Evolutionary conservation across 306 rosid species (phyloP).

Genomic region (Ziziphus jujuba): DNA sequence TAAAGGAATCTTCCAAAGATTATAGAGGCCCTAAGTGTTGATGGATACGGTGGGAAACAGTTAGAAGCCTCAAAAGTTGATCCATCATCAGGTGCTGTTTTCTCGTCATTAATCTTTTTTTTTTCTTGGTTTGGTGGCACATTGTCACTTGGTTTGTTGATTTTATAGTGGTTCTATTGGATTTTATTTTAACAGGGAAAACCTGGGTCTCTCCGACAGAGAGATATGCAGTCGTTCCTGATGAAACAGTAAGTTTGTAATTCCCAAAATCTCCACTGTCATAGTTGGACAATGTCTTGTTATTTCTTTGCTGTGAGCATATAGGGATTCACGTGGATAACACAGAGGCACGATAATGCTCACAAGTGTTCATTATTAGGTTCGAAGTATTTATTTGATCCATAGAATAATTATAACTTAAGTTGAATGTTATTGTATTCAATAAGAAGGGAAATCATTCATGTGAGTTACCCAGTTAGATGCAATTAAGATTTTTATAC

Average conservation of each 20-base stretch:
- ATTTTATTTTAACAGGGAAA: conserved; percentile 48
- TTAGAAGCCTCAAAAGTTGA: conserved; percentile 68
- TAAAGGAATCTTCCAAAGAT: conserved; percentile 79
- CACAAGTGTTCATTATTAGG: neutral
- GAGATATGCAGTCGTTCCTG: conserved; percentile 97
- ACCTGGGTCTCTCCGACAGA: conserved; percentile 60
- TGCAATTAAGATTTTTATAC: no score
- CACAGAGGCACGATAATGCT: neutral
- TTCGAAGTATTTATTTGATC: no score
- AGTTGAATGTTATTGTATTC: no score
- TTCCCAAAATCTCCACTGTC: conserved; percentile 4
- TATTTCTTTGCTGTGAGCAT: neutral
- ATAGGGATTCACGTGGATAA: neutral
- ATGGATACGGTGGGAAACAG: conserved; percentile 75
- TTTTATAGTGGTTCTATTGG: conserved; percentile 8
- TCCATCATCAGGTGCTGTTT: conserved; percentile 61
- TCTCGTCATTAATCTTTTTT: conserved; percentile 17
- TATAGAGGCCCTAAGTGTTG: conserved; percentile 81
- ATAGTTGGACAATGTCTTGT: neutral
- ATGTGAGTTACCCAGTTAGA: no score
- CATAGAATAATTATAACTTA: no score
- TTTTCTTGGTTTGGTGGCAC: conserved; percentile 3
- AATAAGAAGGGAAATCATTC: no score
- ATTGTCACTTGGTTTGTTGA: conserved; percentile 1
- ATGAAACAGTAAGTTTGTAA: conserved; percentile 70